Conservation (phyloP, 306 rosid species). For the Quercus suber region DNA sequence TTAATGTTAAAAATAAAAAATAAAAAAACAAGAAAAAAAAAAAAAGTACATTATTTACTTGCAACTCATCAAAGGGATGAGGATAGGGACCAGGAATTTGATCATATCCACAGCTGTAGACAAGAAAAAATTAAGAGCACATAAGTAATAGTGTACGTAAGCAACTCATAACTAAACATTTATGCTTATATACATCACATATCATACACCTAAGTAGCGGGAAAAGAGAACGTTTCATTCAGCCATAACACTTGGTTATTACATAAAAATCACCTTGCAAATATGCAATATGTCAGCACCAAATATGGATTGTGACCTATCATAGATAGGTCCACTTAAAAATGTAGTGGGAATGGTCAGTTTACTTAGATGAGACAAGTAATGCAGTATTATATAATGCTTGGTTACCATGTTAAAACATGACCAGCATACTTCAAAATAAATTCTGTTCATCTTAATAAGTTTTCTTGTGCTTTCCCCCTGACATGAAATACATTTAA, state of each 20-base stretch:
- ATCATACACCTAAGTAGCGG: not conserved
- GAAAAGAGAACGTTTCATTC: not conserved
- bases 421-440: not conserved
- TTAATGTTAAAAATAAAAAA: not conserved
- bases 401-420: not conserved
- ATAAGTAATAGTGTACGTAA: not conserved
- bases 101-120: constrained; percentile 87
- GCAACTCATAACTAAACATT: not conserved
- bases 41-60: not conserved
- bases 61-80: constrained; percentile 63
- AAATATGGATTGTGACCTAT: not conserved
- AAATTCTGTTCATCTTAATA: too few species aligned
- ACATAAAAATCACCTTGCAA: too few species aligned
- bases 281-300: not conserved
- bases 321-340: not conserved
- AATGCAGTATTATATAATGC: not conserved
- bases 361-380: too few species aligned
- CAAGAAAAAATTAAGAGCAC: constrained; percentile 9
- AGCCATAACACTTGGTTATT: too few species aligned
- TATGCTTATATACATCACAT: not conserved
- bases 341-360: not conserved
- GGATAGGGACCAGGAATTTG: constrained; percentile 57
- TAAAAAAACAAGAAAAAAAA: not conserved
- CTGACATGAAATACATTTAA: too few species aligned
- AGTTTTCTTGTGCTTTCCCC: too few species aligned